Evolutionary conservation across 2,329 filamentous ascomycete species (phyloP).

Genomic region (Bretziella fagacearum): DNA sequence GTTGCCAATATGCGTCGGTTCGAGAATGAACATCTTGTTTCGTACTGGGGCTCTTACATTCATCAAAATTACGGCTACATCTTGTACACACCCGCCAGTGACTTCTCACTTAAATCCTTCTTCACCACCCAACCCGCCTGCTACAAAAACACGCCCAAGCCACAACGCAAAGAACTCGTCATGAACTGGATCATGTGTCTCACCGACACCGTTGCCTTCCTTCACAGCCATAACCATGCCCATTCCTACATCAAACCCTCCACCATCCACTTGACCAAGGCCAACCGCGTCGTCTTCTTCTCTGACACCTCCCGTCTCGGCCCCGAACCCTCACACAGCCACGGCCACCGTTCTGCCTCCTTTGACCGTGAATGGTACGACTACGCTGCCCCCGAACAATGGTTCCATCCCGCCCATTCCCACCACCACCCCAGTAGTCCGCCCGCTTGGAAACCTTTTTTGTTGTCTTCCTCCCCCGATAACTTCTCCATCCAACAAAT

Average conservation of each 20-base stretch:
- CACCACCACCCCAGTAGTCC: conserved; percentile 22
- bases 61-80: conserved; percentile 46
- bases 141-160: conserved; percentile 45
- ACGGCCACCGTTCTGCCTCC: conserved; percentile 27
- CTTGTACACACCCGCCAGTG: conserved; percentile 48
- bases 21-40: conserved; percentile 52
- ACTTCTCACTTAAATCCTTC: conserved; percentile 50
- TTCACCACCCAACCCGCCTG: conserved; percentile 44
- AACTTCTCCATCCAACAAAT: conserved; percentile 24
- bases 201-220: conserved; percentile 46
- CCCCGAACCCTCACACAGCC: conserved; percentile 26
- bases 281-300: conserved; percentile 49
- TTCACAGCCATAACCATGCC: conserved; percentile 46
- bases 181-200: conserved; percentile 64
- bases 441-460: conserved; percentile 18
- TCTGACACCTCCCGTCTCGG: conserved; percentile 41
- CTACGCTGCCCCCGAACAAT: conserved; percentile 54
- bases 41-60: conserved; percentile 54
- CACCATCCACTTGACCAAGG: conserved; percentile 47
- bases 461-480: conserved; percentile 23
- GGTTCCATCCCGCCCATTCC: conserved; percentile 25
- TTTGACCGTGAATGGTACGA: conserved; percentile 56
- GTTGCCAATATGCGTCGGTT: conserved; percentile 40
- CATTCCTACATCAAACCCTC: conserved; percentile 57
- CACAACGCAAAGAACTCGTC: conserved; percentile 39